These are phyloP conservation scores for Fusarium brachygibbosum DNA, from an alignment of 2,329 filamentous ascomycete species.

Conservation along the genomic window DNA sequence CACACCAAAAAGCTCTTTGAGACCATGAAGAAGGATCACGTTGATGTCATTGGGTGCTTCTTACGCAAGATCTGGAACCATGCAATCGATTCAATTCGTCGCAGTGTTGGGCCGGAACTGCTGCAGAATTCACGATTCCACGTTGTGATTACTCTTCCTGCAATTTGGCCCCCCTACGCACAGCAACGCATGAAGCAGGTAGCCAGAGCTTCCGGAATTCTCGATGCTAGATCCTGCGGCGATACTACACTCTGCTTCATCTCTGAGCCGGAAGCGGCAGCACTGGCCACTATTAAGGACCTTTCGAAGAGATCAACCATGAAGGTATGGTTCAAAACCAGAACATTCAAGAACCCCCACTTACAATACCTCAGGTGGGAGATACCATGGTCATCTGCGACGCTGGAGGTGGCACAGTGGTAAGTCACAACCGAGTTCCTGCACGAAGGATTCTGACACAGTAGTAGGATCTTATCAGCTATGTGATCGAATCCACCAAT, in stretches of 20 bases:
- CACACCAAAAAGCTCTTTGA: slow-evolving; percentile 6
- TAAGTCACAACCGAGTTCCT: slow-evolving; percentile 8
- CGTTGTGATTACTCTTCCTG: slow-evolving; percentile 59
- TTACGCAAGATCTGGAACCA: slow-evolving; percentile 54
- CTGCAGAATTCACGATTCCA: slow-evolving; percentile 49
- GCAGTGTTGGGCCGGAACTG: slow-evolving; percentile 19
- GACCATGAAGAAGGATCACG: slow-evolving; percentile 30
- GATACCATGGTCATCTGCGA: slow-evolving; percentile 54
- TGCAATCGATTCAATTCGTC: slow-evolving; percentile 44
- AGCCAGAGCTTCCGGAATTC: slow-evolving; percentile 53
- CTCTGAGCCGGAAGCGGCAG: slow-evolving; percentile 62
- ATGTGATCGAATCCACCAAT: slow-evolving; percentile 39
- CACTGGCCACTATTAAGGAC: slow-evolving; percentile 54
- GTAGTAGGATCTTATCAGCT: slow-evolving; percentile 58
- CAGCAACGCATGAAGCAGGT: slow-evolving; percentile 55
- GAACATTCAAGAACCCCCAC: not conserved
- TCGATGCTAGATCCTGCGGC: slow-evolving; percentile 44
- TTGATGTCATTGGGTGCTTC: slow-evolving; percentile 52
- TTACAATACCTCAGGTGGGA: slow-evolving; percentile 12
- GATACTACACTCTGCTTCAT: slow-evolving; percentile 54
- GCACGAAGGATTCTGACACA: rapidly evolving
- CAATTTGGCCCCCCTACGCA: slow-evolving; percentile 60
- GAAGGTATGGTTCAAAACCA: slow-evolving; percentile 14
- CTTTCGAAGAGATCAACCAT: slow-evolving; percentile 43
- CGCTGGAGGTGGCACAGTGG: slow-evolving; percentile 56